Base-by-base conservation (phyloP, 176 grass and related monocot species). In the Ananas comosus region DNA sequence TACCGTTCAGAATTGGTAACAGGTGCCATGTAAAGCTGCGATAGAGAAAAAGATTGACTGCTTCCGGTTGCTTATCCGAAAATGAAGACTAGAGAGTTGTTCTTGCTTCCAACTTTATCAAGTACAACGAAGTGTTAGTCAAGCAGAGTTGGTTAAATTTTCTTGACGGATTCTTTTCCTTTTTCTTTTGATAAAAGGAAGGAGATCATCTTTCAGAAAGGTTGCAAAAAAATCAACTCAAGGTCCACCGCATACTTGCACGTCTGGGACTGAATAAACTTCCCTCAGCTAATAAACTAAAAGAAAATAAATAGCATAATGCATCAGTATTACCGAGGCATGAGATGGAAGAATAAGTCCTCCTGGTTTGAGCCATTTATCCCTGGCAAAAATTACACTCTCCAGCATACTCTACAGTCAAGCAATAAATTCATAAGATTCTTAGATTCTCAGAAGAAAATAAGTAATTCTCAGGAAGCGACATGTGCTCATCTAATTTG, bases 321-420 rank as follows among this genome's bases (percentile, higher is more conserved):
- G 33, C 33, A 42, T 42, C 5, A 74, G 18, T 72, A 70, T 74
- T 93, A 99, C 94, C 71, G 82, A 82, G 57, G 94, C 94, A 83
- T 93, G 94, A 12, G 94, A 99, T 42, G 94, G 94, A 85, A 99
- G 82, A 88, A 99, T 91, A 83, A 99, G 87, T 51, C 94, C 94
- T 52, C 94, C 94, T 53, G 86, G 80, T 57, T 93, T 93, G 61
- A 99, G 94, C 90, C 94, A 99, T 84, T 93, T 99, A 93, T 99
- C 90, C 53, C 94, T 88, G 63, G 94, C 84, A 86, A 99, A 99
- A 72, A 99, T 93, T 82, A 99, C 67, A 29, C 94, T 99, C 33
- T 82, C 86, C 78, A 99, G 71, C 94, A 99, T 99, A 82, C 87
- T 93, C 94, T 99, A 83, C 22, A 74, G 48, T 64, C 14, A 80